Percentiles rank a stretch among this genome's conserved stretches.
These are phyloP conservation scores for Trametes villosa DNA, from an alignment of 768 basidiomycete genomes.

Conservation along the genomic window DNA sequence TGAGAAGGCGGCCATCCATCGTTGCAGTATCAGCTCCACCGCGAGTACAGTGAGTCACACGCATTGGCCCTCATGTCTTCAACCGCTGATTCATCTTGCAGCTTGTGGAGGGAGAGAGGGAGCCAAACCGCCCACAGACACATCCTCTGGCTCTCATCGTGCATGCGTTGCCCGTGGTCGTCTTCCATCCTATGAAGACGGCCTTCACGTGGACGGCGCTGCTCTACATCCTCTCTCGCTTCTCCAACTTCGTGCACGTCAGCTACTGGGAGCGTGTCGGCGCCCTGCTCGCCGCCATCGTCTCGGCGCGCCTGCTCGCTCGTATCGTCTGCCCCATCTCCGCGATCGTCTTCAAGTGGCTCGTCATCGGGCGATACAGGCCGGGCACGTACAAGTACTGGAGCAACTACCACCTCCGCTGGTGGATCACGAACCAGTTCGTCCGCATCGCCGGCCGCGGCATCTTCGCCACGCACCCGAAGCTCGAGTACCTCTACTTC, in stretches of 20 bases:
- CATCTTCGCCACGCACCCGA: slow-evolving; percentile 45
- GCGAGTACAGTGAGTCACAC: slow-evolving; percentile 2
- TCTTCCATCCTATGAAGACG: slow-evolving; percentile 51
- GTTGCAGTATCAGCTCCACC: slow-evolving; percentile 10
- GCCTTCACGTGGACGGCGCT: slow-evolving; percentile 49
- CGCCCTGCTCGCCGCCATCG: slow-evolving; percentile 41
- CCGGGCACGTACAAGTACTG: slow-evolving; percentile 34
- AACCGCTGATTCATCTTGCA: neutral
- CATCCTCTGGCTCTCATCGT: slow-evolving; percentile 46
- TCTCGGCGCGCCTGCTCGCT: slow-evolving; percentile 39
- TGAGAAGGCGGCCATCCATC: slow-evolving; percentile 12
- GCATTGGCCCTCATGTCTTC: too few relatives aligned
- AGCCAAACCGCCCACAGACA: slow-evolving; percentile 13
- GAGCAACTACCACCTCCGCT: slow-evolving; percentile 47
- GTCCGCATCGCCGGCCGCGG: slow-evolving; percentile 47
- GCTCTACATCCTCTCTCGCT: slow-evolving; percentile 42
- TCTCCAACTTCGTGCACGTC: slow-evolving; percentile 35
- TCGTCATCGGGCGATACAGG: slow-evolving; percentile 48
- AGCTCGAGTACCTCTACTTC: slow-evolving; percentile 45
- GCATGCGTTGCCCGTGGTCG: slow-evolving; percentile 46
- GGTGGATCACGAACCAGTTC: slow-evolving; percentile 49
- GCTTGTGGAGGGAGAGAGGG: neutral
- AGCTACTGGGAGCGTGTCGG: slow-evolving; percentile 41
- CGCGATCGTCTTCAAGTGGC: slow-evolving; percentile 51
- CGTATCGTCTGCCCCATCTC: slow-evolving; percentile 43